phyloP scores from a whole-genome alignment of 305 asterid genomes.

The Fraxinus ornus region DNA sequence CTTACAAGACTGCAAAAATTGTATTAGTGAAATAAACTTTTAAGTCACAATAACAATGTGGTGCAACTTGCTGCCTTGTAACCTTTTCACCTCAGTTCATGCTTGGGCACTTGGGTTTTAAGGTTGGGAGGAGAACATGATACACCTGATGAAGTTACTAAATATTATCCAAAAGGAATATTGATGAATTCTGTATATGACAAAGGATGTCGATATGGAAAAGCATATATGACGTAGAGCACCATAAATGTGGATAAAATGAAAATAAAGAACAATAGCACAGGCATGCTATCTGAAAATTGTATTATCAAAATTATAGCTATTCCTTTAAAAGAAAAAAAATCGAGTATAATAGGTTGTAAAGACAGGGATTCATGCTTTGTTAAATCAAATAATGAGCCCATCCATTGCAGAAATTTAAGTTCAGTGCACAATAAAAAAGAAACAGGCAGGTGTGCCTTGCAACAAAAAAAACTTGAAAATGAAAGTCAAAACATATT shows the following conservation, averaged over 20 bases:
- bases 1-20: conserved; percentile 47
- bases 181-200: not conserved
- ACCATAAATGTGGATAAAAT: not conserved
- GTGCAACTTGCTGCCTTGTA: not conserved
- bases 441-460: not conserved
- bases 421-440: not conserved
- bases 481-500: not conserved
- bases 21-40: conserved; percentile 10
- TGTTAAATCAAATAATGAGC: not conserved
- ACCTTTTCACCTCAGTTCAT: not conserved
- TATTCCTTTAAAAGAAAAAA: not conserved
- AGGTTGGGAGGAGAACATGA: not conserved
- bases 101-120: not conserved
- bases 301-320: not conserved
- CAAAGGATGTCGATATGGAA: not conserved
- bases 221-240: not conserved
- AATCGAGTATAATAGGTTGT: not conserved
- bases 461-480: not conserved
- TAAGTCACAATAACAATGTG: not conserved
- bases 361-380: not conserved
- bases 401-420: not conserved
- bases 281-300: not conserved
- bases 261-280: not conserved
- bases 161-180: not conserved
- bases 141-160: not conserved